phyloP scores from a whole-genome alignment of 2,329 filamentous ascomycete genomes.

The Scytalidium lignicola region DNA sequence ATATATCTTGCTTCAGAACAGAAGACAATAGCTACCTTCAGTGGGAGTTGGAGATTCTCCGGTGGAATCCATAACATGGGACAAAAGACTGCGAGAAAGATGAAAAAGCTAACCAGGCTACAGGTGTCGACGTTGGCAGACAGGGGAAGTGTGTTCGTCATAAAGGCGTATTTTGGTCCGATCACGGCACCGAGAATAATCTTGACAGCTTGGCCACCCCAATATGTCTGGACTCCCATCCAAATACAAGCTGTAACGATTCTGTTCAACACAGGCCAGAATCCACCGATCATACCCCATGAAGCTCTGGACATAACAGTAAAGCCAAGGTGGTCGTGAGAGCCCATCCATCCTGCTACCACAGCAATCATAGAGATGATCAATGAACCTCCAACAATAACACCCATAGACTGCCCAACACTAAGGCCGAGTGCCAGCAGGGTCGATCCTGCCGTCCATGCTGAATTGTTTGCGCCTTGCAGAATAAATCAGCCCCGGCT shows the following conservation, averaged over 20 bases:
- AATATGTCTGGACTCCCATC: slow-evolving; percentile 27
- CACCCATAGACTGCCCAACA: slow-evolving; percentile 26
- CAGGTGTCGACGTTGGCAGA: slow-evolving; percentile 24
- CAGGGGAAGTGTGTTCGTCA: slow-evolving; percentile 20
- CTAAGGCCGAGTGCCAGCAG: slow-evolving; percentile 25
- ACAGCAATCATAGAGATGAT: slow-evolving; percentile 29
- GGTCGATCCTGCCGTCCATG: slow-evolving; percentile 25
- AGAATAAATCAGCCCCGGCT: not conserved
- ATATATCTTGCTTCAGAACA: not conserved
- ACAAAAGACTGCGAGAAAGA: slow-evolving; percentile 24
- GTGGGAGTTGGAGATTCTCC: slow-evolving; percentile 24
- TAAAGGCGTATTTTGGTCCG: slow-evolving; percentile 20
- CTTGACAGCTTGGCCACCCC: slow-evolving; percentile 28
- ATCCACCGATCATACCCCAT: slow-evolving; percentile 28
- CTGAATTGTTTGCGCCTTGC: slow-evolving; percentile 21
- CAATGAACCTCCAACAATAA: slow-evolving; percentile 28
- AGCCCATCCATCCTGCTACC: slow-evolving; percentile 30
- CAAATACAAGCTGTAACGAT: slow-evolving; percentile 28
- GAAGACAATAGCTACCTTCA: slow-evolving; percentile 12
- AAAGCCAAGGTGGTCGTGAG: slow-evolving; percentile 29
- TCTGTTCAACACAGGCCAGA: slow-evolving; percentile 28
- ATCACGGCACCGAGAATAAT: slow-evolving; percentile 26
- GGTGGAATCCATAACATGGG: slow-evolving; percentile 26
- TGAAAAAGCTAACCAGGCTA: slow-evolving; percentile 26
- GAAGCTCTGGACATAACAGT: slow-evolving; percentile 27